Conservation (phyloP, 176 grass and related monocot species). For the Themeda triandra region DNA sequence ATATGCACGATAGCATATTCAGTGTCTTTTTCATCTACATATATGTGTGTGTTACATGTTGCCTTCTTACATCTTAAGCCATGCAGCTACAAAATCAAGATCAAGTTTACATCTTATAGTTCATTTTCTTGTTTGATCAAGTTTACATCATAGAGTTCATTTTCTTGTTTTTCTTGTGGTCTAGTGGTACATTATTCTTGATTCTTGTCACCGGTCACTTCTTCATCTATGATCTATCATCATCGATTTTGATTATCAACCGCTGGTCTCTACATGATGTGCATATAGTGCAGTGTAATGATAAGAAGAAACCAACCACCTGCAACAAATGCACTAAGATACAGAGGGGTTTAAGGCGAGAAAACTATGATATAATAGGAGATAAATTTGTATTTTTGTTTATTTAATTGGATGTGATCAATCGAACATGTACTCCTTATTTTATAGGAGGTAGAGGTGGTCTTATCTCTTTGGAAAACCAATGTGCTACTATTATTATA, state of each 20-base stretch:
- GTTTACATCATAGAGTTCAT: not conserved
- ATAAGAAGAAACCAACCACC: too few relatives aligned
- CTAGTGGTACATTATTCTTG: not conserved
- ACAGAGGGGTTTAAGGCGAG: too few relatives aligned
- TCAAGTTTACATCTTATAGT: not conserved
- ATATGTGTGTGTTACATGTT: constrained; percentile 6
- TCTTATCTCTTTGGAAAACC: too few relatives aligned
- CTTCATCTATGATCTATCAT: not conserved
- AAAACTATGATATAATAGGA: too few relatives aligned
- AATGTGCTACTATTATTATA: too few relatives aligned
- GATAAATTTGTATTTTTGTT: too few relatives aligned
- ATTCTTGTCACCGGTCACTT: not conserved
- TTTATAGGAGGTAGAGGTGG: too few relatives aligned
- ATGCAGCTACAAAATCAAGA: not conserved
- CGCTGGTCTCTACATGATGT: too few relatives aligned
- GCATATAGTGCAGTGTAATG: too few relatives aligned
- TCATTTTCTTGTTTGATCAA: not conserved
- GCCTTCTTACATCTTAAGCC: constrained; percentile 37
- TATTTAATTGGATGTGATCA: too few relatives aligned
- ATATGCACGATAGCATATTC: not conserved
- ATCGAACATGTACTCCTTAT: too few relatives aligned
- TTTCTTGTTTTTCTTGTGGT: not conserved
- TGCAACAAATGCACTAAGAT: too few relatives aligned
- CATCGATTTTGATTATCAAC: not conserved
- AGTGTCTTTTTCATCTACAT: not conserved